Evolutionary conservation across 768 basidiomycete genomes (phyloP).

Genomic region (Scleroderma citrinum): DNA sequence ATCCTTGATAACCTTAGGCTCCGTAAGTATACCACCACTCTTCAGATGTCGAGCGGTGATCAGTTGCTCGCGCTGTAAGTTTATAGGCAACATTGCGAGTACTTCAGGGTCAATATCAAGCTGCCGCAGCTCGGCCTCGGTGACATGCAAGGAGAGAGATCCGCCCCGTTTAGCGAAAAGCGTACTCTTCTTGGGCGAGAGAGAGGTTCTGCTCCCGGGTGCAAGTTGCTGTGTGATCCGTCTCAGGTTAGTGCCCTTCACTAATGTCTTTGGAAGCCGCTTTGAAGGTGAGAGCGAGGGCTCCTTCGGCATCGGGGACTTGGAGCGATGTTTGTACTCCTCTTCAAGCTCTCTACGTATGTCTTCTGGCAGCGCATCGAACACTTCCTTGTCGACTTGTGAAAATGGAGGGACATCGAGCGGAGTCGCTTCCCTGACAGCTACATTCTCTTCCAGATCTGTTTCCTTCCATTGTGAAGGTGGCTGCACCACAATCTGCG

Average conservation of each 20-base stretch:
- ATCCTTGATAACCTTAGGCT: slow-evolving; percentile 51
- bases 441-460: background rate
- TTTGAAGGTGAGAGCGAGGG: slow-evolving; percentile 12
- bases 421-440: slow-evolving; percentile 5
- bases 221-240: slow-evolving; percentile 62
- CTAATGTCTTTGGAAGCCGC: slow-evolving; percentile 9
- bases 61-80: slow-evolving; percentile 72
- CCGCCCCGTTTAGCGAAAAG: slow-evolving; percentile 34
- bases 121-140: slow-evolving; percentile 51
- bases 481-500: slow-evolving; percentile 24
- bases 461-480: slow-evolving; percentile 29
- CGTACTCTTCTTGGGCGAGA: slow-evolving; percentile 33
- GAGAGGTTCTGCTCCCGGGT: slow-evolving; percentile 40
- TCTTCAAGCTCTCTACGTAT: slow-evolving; percentile 62
- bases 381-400: slow-evolving; percentile 66
- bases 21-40: slow-evolving; percentile 28
- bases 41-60: slow-evolving; percentile 49
- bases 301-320: slow-evolving; percentile 36
- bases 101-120: slow-evolving; percentile 73
- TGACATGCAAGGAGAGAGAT: slow-evolving; percentile 37
- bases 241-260: slow-evolving; percentile 42
- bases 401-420: slow-evolving; percentile 60
- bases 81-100: slow-evolving; percentile 56
- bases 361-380: slow-evolving; percentile 65
- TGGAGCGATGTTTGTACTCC: slow-evolving; percentile 59